phyloP scores from a whole-genome alignment of 2,329 filamentous ascomycete species.

The Colletotrichum brevisporum region DNA sequence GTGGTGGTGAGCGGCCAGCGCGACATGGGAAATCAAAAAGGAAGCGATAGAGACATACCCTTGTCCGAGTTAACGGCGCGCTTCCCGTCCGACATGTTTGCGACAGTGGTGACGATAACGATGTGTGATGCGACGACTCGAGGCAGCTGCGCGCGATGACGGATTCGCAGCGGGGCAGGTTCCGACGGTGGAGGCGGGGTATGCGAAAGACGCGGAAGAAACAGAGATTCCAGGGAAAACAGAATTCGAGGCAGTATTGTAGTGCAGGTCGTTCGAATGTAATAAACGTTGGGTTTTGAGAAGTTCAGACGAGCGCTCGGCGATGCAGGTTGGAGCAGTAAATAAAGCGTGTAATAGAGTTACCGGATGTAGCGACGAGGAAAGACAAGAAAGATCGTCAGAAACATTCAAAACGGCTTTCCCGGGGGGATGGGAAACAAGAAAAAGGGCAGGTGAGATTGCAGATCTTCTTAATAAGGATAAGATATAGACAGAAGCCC shows the following conservation, averaged over 20 bases:
- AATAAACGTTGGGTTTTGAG: too few relatives aligned
- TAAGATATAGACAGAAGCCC: too few relatives aligned
- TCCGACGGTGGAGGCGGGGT: conserved; percentile 40
- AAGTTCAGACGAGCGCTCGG: too few relatives aligned
- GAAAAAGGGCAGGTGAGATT: too few relatives aligned
- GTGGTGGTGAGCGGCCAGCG: background rate
- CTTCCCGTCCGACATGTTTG: conserved; percentile 43
- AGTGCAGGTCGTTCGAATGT: background rate
- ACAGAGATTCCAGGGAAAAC: background rate
- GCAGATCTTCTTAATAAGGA: too few relatives aligned
- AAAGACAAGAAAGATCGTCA: too few relatives aligned
- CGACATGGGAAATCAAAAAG: conserved; percentile 7
- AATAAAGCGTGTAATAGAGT: too few relatives aligned
- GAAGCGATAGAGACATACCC: conserved; percentile 45
- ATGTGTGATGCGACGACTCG: conserved; percentile 3
- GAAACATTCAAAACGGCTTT: too few relatives aligned
- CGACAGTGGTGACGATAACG: background rate
- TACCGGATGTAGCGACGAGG: too few relatives aligned
- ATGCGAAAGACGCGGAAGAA: background rate
- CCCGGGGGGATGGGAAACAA: too few relatives aligned
- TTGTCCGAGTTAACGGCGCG: conserved; percentile 57
- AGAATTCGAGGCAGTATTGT: background rate
- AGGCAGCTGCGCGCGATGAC: background rate
- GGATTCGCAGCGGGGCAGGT: conserved; percentile 27
- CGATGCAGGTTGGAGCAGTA: too few relatives aligned